These are phyloP conservation scores for Fusarium fracticaudum DNA, from an alignment of 2,329 filamentous ascomycete species.

Conservation along the genomic window DNA sequence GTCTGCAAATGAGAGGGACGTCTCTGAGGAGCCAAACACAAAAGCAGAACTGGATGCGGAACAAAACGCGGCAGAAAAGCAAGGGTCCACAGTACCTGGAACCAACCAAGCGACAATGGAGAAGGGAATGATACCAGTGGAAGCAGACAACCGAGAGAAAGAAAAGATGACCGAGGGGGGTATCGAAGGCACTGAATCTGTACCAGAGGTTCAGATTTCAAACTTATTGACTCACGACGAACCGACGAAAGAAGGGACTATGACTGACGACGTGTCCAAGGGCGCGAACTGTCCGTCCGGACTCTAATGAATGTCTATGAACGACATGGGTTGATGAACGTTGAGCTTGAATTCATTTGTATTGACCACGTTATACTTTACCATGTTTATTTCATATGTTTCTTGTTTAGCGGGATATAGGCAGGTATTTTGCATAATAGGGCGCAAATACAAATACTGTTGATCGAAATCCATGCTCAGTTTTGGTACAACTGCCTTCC, in stretches of 20 bases:
- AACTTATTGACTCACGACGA: constrained; percentile 32
- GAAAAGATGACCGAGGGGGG: neutral
- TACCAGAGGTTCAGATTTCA: constrained; percentile 13
- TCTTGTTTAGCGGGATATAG: constrained; percentile 17
- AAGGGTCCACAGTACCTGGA: constrained; percentile 41
- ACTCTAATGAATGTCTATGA: constrained; percentile 29
- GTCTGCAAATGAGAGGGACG: neutral
- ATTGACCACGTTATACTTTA: neutral
- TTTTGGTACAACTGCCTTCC: neutral
- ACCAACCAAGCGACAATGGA: constrained; percentile 27
- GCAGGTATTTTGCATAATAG: constrained; percentile 32
- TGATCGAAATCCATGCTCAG: neutral
- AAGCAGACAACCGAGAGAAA: neutral
- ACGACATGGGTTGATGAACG: constrained; percentile 15
- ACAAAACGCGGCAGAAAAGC: constrained; percentile 26
- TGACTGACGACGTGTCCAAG: constrained; percentile 34
- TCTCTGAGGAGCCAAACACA: constrained; percentile 4
- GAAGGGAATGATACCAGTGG: neutral
- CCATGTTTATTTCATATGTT: constrained; percentile 24
- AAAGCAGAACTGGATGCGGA: constrained; percentile 17
- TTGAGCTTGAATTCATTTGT: constrained; percentile 19
- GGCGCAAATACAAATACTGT: constrained; percentile 25
- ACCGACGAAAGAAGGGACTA: constrained; percentile 23
- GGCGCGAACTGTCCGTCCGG: constrained; percentile 5
- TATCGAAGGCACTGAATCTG: neutral